Evolutionary conservation across 2,329 filamentous ascomycete species (phyloP), one percentile per base, ranked within the genome.

Genomic region (Esteya vermicola): DNA sequence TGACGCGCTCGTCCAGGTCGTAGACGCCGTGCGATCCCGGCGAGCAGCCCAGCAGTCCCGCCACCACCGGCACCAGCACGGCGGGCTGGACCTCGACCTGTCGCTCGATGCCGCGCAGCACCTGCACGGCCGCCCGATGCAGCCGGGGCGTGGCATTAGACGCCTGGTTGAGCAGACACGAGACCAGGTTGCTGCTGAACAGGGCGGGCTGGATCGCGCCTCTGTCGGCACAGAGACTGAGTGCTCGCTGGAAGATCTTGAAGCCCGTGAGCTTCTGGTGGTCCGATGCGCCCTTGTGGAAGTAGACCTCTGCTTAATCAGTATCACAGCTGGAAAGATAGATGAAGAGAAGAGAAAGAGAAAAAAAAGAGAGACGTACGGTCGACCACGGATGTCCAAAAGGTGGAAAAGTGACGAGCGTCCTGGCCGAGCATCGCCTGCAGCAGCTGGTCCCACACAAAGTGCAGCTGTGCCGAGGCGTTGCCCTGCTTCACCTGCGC

Each of bases 261-360:
- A 96, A 89, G 0, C 91, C 91, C 58, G 85, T 86, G 52, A 85
- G 85, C 58, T 95, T 96, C 41, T 93, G 81, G 50, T 88, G 85
- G 33, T 88, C 78, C 2, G 86, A 93, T 8, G 88, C 81, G 10
- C 72, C 76, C 42, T 80, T 75, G 6, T 84, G 80, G 55, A 96
- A 95, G 4, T 95, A 68, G 9, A 82, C 81, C 54, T 89, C 83
- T 89, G 46, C 1, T n/a, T 10, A 18, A 46, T 63, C 50, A 33
- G 22, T 12, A 42, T 16, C n/a, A 7, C 25, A 4, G 33, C 44
- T 21, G 31, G 21, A 3, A 33, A 14, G 7, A 32, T 14, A 25
- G 10, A 9, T 18, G 9, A 16, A 19, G 12, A 14, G 9, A 25
- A 5, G 9, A 12, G 3, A 14, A 21, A 18, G 28, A 27, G 5